Percentiles rank a stretch among this genome's conserved stretches.
Conservation (phyloP, 1,284 basidiomycete species). For the Cutaneotrichosporon cutaneum region DNA sequence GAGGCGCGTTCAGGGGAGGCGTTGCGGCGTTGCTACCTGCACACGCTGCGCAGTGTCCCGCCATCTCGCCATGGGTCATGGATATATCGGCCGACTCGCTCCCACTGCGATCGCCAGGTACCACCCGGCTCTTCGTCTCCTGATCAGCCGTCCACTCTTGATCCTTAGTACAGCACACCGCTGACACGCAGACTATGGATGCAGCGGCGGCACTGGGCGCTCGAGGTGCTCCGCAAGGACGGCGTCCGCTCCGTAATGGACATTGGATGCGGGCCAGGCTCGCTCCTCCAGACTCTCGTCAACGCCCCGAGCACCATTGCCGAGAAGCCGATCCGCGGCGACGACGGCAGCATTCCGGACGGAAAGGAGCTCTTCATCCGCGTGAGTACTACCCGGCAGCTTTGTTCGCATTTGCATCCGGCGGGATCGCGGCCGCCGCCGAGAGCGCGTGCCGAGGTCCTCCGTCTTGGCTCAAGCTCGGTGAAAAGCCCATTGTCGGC, state of each 20-base stretch:
- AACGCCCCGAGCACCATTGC: conserved; percentile 43
- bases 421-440: background rate
- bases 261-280: conserved; percentile 51
- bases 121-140: background rate
- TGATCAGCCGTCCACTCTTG: background rate
- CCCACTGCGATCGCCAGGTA: background rate
- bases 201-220: conserved; percentile 50
- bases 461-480: too few species aligned
- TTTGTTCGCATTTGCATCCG: too few species aligned
- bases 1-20: too few species aligned
- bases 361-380: conserved; percentile 42
- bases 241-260: conserved; percentile 48
- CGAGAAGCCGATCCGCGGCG: conserved; percentile 41
- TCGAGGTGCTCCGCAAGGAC: conserved; percentile 46
- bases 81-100: background rate
- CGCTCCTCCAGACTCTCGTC: conserved; percentile 47
- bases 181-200: conserved; percentile 44
- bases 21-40: background rate
- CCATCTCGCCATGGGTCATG: background rate
- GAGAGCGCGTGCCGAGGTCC: background rate
- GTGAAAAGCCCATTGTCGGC: too few species aligned
- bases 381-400: conserved; percentile 34
- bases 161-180: background rate
- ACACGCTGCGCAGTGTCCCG: background rate
- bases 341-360: conserved; percentile 14